These are phyloP conservation scores for Puccinia brachypodii DNA, from an alignment of 1,284 basidiomycete genomes.

Conservation along the genomic window DNA sequence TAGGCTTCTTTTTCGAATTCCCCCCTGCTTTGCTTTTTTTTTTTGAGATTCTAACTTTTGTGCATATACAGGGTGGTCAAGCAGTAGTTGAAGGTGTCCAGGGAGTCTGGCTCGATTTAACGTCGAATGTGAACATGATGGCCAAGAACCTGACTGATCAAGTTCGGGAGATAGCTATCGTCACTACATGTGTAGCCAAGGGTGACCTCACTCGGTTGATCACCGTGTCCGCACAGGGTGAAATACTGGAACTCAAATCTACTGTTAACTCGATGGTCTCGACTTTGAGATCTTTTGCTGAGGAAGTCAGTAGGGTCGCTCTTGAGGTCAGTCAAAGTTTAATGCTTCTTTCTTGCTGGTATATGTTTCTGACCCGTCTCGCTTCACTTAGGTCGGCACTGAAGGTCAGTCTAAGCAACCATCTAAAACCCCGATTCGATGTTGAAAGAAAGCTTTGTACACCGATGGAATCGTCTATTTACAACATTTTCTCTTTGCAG, in stretches of 20 bases:
- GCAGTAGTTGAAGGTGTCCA: constrained; percentile 57
- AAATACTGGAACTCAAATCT: constrained; percentile 78
- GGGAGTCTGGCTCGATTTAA: constrained; percentile 58
- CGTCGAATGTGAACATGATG: constrained; percentile 52
- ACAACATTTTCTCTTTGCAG: constrained; percentile 56
- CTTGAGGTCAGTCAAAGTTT: constrained; percentile 51
- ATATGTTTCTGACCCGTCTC: constrained; percentile 24
- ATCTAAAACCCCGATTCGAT: too few species aligned
- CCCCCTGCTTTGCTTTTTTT: not conserved
- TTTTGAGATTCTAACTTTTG: too few species aligned
- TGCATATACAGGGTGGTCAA: constrained; percentile 54
- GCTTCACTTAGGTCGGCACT: constrained; percentile 68
- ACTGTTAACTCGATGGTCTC: constrained; percentile 90
- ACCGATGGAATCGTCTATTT: constrained; percentile 51
- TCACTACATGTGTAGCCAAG: constrained; percentile 83
- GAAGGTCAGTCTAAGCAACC: constrained; percentile 86
- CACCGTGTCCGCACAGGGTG: constrained; percentile 77
- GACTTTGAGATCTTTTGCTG: constrained; percentile 76
- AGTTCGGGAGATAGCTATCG: constrained; percentile 83
- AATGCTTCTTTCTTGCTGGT: constrained; percentile 49
- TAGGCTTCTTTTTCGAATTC: not conserved
- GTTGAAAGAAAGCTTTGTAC: too few species aligned
- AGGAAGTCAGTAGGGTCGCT: constrained; percentile 64
- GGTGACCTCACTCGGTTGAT: constrained; percentile 62
- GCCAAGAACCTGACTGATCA: constrained; percentile 81